Percentiles rank a stretch among this genome's conserved stretches.
These are phyloP conservation scores for Solanum chmielewskii DNA, from an alignment of 257 asterid genomes.

Conservation along the genomic window DNA sequence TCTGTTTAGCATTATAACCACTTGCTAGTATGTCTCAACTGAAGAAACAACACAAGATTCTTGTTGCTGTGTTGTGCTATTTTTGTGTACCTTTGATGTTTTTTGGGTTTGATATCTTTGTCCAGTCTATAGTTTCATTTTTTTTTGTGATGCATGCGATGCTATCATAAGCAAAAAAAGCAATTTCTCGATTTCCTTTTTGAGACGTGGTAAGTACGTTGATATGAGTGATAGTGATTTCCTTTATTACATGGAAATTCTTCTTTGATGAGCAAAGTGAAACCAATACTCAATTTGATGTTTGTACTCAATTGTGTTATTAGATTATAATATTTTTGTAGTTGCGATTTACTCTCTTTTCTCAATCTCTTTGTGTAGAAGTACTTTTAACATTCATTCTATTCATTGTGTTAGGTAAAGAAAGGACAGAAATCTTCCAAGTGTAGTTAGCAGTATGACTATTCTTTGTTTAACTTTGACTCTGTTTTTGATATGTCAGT, in stretches of 20 bases:
- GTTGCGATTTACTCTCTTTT: background rate
- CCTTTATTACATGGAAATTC: background rate
- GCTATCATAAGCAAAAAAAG: background rate
- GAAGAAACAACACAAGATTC: background rate
- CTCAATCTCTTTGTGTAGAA: background rate
- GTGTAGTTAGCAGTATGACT: background rate
- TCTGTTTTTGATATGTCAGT: constrained; percentile 24
- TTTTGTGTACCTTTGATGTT: background rate
- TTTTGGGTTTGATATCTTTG: background rate
- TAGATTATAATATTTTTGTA: background rate
- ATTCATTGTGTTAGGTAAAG: background rate
- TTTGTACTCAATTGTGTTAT: background rate
- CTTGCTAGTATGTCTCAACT: background rate
- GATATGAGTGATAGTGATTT: background rate
- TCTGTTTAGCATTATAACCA: background rate
- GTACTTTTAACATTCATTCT: background rate
- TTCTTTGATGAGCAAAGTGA: background rate
- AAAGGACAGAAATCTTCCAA: background rate
- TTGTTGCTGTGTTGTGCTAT: background rate
- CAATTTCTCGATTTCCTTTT: background rate
- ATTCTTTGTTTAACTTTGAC: background rate
- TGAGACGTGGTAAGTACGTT: background rate
- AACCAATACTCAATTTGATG: background rate
- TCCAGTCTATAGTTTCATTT: background rate
- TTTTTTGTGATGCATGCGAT: background rate